phyloP scores from a whole-genome alignment of 2,329 filamentous ascomycete genomes.

The Myriosclerotinia scirpicola region DNA sequence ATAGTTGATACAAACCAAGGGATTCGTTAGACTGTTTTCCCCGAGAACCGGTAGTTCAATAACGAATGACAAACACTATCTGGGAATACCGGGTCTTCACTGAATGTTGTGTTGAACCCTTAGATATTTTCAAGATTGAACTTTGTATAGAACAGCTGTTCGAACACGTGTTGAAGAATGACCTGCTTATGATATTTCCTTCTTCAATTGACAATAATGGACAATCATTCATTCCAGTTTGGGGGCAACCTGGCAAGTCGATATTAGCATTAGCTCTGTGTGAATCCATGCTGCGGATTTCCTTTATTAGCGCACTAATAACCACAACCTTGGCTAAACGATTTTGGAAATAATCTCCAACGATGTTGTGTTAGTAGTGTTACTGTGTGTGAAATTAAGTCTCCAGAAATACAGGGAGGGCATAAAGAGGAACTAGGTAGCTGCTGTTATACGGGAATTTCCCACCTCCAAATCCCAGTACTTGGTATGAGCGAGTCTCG shows the following conservation, averaged over 20 bases:
- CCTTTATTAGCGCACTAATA: neutral
- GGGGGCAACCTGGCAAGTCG: neutral
- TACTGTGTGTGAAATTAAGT: slow-evolving; percentile 11
- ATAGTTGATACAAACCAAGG: slow-evolving; percentile 3
- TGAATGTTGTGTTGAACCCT: neutral
- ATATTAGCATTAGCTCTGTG: neutral
- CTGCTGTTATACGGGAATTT: slow-evolving; percentile 15
- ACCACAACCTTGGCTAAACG: neutral
- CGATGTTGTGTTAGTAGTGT: no score
- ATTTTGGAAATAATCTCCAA: slow-evolving; percentile 3
- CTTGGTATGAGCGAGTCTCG: neutral
- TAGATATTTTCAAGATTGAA: slow-evolving; percentile 1
- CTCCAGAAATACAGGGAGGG: neutral
- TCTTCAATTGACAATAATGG: neutral
- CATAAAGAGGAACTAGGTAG: neutral
- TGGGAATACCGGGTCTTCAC: neutral
- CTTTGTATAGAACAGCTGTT: neutral
- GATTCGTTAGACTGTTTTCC: neutral
- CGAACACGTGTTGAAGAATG: neutral
- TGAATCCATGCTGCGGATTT: slow-evolving; percentile 12
- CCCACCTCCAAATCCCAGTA: slow-evolving; percentile 11
- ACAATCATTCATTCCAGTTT: no score
- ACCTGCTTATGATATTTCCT: neutral
- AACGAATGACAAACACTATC: neutral
- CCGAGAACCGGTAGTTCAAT: slow-evolving; percentile 6